Base-by-base conservation (phyloP, 2,329 filamentous ascomycete genomes). In the Aspergillus awamori region DNA sequence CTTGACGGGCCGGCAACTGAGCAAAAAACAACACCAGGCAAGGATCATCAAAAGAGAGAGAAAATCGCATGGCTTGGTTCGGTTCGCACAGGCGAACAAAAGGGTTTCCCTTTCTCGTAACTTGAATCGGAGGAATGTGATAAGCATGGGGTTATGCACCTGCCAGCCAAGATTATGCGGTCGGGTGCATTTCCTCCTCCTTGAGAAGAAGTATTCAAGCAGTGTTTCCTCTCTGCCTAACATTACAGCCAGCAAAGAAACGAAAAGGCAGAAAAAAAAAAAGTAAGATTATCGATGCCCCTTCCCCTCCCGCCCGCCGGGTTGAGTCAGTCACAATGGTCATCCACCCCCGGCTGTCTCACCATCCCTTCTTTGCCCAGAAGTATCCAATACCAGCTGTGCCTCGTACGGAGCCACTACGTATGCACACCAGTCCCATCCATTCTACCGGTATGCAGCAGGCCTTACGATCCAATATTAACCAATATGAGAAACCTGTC, bases 291-390 rank as follows among this genome's bases (percentile, higher is more conserved):
- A 45, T 45, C 2, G n/a, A 22, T 43, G 39, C 8, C 33, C 33
- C 33, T 43, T 43, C 17, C 39, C 39, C 15, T 43, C 39, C 24
- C 45, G 22, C 45, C 45, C 45, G 11, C 24, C 45, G 8, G 47
- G 26, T 49, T 49, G 47, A 49, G 24, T 49, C 47, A 49, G 24
- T 26, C 47, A 49, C 47, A 49, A 49, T 49, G 24, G 26, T 8
- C 47, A 15, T 30, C 47, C 47, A 49, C 20, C 47, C 47, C 51
- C 36, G 28, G 39, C 43, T 61, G 59, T 61, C 59, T 61, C 59
- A 61, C 59, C 59, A 58, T 58, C 59, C 26, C 55, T 26, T 26
- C 33, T 58, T 41, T 36, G 39, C 47, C 49, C 26, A 28, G 24
- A 41, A 24, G 53, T 20, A 41, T 47, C 39, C 38, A 51, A 30